Percentiles rank a stretch among this genome's conserved stretches.
Evolutionary conservation across 371 early-diverging fungal genomes (phyloP).

Genomic region (Mortierella sp.): DNA sequence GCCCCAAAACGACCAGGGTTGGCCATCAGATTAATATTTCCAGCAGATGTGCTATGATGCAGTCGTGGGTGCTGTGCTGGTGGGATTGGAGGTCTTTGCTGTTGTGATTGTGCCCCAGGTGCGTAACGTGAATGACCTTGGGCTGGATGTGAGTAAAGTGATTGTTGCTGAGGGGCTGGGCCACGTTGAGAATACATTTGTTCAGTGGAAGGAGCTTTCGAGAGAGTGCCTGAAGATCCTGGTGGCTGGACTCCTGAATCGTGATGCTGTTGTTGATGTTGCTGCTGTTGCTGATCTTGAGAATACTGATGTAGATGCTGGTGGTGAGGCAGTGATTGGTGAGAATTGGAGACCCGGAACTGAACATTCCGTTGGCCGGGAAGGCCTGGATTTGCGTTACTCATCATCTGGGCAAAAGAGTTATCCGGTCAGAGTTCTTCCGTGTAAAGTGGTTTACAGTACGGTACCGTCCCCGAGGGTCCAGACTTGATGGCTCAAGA

Average conservation of each 20-base stretch:
- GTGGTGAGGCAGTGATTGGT: constrained; percentile 23
- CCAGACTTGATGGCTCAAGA: neutral
- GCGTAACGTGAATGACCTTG: neutral
- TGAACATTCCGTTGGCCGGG: constrained; percentile 30
- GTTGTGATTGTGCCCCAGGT: constrained; percentile 10
- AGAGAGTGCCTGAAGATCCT: neutral
- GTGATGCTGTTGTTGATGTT: constrained; percentile 3
- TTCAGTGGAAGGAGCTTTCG: neutral
- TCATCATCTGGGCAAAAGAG: constrained; percentile 14
- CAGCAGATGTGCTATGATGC: constrained; percentile 43
- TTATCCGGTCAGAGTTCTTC: too few relatives aligned
- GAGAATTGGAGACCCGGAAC: constrained; percentile 23
- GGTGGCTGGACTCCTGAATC: neutral
- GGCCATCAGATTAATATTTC: constrained; percentile 26
- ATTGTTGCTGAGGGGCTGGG: too few relatives aligned
- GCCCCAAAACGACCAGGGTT: constrained; percentile 16
- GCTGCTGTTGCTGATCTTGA: constrained; percentile 2
- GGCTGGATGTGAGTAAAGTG: too few relatives aligned
- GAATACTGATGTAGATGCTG: neutral
- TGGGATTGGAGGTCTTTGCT: constrained; percentile 41
- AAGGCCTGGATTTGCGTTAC: constrained; percentile 20
- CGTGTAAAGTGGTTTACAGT: neutral
- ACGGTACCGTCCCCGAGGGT: too few relatives aligned
- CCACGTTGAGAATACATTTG: too few relatives aligned
- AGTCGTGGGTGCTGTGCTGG: constrained; percentile 38